These are phyloP conservation scores for Yamadazyma takamatsuzukensis DNA, from an alignment of 805 yeast genomes.

Conservation along the genomic window DNA sequence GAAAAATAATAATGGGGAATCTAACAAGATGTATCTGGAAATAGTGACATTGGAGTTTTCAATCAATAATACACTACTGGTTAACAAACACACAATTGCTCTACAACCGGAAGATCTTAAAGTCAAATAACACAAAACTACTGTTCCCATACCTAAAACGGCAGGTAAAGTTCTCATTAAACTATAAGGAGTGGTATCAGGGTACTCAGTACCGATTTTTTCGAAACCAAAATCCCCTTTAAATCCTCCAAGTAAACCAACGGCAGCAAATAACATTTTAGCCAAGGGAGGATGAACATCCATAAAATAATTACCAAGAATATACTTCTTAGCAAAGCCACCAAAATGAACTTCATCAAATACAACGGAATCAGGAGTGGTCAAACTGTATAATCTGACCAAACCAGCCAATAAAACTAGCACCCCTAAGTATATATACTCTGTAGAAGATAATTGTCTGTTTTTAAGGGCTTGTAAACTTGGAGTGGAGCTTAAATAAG, in stretches of 20 bases:
- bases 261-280: conserved; percentile 70
- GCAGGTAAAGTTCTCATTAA: conserved; percentile 72
- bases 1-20: conserved; percentile 73
- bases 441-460: conserved; percentile 33
- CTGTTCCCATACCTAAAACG: conserved; percentile 62
- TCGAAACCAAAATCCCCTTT: conserved; percentile 67
- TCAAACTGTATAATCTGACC: conserved; percentile 60
- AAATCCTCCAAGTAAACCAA: conserved; percentile 65
- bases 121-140: conserved; percentile 61
- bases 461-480: conserved; percentile 16
- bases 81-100: conserved; percentile 56
- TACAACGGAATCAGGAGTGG: conserved; percentile 76
- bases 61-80: conserved; percentile 52
- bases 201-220: conserved; percentile 62
- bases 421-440: conserved; percentile 32
- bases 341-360: conserved; percentile 96
- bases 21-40: conserved; percentile 70
- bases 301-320: conserved; percentile 60
- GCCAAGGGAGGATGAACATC: conserved; percentile 82
- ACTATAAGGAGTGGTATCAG: conserved; percentile 57
- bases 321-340: conserved; percentile 87
- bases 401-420: conserved; percentile 46
- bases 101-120: conserved; percentile 70
- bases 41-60: conserved; percentile 72
- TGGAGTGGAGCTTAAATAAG: conserved; percentile 48